A percentile compares a stretch with the other conserved stretches of the same genome.
Evolutionary conservation across 2,329 filamentous ascomycete genomes (phyloP).

Genomic region (Hypoxylon sp.): DNA sequence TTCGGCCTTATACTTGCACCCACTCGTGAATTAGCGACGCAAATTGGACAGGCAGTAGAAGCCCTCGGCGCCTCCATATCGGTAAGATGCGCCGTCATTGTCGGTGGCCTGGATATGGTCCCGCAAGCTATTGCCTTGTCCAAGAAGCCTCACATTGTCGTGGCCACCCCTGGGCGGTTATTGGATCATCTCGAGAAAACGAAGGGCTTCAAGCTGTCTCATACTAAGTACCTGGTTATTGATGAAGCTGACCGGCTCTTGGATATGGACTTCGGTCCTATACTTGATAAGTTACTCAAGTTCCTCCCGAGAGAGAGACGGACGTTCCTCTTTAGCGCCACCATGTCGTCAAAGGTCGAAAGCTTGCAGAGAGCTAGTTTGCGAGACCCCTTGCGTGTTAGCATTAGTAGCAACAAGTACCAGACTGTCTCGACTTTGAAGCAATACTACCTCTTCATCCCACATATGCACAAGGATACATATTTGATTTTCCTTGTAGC

Average conservation of each 20-base stretch:
- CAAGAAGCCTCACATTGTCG: slow-evolving; percentile 95
- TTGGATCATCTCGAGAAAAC: slow-evolving; percentile 97
- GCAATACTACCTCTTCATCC: slow-evolving; percentile 88
- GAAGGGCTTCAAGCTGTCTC: slow-evolving; percentile 89
- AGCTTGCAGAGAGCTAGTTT: slow-evolving; percentile 90
- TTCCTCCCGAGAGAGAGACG: slow-evolving; percentile 82
- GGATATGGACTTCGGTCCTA: slow-evolving; percentile 93
- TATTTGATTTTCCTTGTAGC: slow-evolving; percentile 84
- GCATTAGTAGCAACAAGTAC: slow-evolving; percentile 85
- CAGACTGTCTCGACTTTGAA: slow-evolving; percentile 91
- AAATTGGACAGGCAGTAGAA: slow-evolving; percentile 90
- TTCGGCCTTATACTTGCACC: slow-evolving; percentile 94
- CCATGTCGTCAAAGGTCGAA: slow-evolving; percentile 94
- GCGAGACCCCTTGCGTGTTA: slow-evolving; percentile 84
- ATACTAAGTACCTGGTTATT: slow-evolving; percentile 90
- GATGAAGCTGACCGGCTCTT: slow-evolving; percentile 93
- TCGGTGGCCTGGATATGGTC: slow-evolving; percentile 97
- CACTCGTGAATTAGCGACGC: slow-evolving; percentile 91
- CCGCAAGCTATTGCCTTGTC: slow-evolving; percentile 89
- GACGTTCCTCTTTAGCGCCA: slow-evolving; percentile 94
- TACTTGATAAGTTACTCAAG: slow-evolving; percentile 93
- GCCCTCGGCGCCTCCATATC: slow-evolving; percentile 88
- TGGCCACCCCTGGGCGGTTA: slow-evolving; percentile 90
- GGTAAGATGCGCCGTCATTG: slow-evolving; percentile 86
- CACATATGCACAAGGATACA: slow-evolving; percentile 87